Base-by-base conservation (phyloP, 2,329 filamentous ascomycete genomes). In the Dactylonectria estremocensis region DNA sequence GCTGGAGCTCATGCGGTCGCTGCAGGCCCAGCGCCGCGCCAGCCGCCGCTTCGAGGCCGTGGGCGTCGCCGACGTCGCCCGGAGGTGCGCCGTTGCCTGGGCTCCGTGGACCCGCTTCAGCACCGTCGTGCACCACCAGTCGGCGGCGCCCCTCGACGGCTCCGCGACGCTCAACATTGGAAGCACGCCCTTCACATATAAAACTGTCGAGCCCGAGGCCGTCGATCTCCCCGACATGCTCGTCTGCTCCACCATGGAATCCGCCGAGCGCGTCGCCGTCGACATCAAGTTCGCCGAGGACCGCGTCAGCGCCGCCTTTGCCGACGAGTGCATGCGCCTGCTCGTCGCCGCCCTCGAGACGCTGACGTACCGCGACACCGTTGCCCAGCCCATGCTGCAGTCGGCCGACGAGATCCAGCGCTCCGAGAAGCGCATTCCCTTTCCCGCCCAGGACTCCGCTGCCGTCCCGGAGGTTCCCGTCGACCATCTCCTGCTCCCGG, bases 61-160 rank as follows among this genome's bases (percentile, higher is more conserved):
- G 48, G 86, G 87, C 5, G 84, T 85, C 64, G 78, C 83, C 3
- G 82, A 86, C n/a, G 83, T 90, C 7, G 80, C 89, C 3, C 81
- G 85, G 40, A 82, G 84, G 52, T 90, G 87, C 72, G 89, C 87
- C 3, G 89, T 87, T 3, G 74, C 83, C 5, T 89, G 88, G 86
- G 82, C 86, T 0, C 80, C 83, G 31, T 88, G 86, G 81, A 86
- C 84, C 3, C 83, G 82, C 1, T 87, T 89, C 76, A 87, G 86
- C 77, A 87, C 85, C 3, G 77, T 89, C 2, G 83, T 90, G 2
- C 84, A 88, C 55, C 87, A 90, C 67, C 82, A 85, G 45, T 61
- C 69, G 1, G 72, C 71, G 3, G 43, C 66, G 11, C 69, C 71
- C 2, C 61, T 73, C 14, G 80, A 83, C 50, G 81, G 82, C 5